A percentile compares a stretch with the other conserved stretches of the same genome.
These are phyloP conservation scores for Chondrus crispus DNA, from an alignment of 23 red algal species.

Conservation along the genomic window DNA sequence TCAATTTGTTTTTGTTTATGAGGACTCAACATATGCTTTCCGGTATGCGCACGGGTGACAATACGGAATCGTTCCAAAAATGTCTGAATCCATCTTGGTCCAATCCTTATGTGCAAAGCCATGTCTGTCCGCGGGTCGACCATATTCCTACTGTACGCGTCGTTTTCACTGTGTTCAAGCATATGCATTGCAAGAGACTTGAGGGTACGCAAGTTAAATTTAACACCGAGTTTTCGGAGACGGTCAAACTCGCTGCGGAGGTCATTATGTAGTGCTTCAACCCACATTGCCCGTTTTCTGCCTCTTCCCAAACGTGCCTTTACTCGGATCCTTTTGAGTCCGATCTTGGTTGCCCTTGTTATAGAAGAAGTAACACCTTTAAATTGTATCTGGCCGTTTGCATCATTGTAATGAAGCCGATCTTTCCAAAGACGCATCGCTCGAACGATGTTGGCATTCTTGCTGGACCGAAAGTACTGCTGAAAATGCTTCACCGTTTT, in stretches of 20 bases:
- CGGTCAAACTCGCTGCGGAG: background rate
- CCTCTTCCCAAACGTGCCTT: background rate
- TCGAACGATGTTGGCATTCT: background rate
- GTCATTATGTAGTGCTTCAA: background rate
- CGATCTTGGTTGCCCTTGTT: background rate
- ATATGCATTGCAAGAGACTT: background rate
- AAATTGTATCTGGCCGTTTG: too few relatives aligned
- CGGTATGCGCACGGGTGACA: background rate
- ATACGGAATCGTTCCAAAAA: background rate
- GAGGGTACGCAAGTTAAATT: background rate
- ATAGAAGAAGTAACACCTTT: too few relatives aligned
- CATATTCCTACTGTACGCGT: background rate
- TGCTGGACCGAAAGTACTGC: background rate
- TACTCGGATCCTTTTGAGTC: background rate
- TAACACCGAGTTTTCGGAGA: background rate
- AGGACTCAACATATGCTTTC: background rate
- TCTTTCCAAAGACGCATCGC: background rate
- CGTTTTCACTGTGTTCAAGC: background rate
- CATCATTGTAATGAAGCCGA: background rate
- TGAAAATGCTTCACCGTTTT: background rate
- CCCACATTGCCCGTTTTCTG: background rate
- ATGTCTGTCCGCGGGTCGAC: background rate
- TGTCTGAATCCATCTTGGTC: background rate
- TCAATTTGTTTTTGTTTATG: background rate
- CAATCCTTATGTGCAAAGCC: background rate